Percentiles rank a stretch among this genome's conserved stretches.
These are phyloP conservation scores for Triticum dicoccoides DNA, from an alignment of 176 grass and related monocot species.

Conservation along the genomic window DNA sequence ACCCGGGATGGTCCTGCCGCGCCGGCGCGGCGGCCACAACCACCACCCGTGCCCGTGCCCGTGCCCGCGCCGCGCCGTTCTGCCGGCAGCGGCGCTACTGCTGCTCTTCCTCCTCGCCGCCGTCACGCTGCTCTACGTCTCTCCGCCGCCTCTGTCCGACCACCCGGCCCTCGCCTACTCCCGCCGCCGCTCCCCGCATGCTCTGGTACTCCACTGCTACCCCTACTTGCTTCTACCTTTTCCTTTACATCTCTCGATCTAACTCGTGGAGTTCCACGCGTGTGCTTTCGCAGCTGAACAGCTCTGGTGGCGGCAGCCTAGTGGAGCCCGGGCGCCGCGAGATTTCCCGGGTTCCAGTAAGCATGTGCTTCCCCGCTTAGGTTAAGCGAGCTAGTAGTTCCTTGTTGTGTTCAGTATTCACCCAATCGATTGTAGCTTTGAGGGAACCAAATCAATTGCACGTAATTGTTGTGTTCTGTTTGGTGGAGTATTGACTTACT, in stretches of 20 bases:
- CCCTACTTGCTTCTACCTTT: background rate
- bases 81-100: constrained; percentile 43
- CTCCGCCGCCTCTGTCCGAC: constrained; percentile 62
- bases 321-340: constrained; percentile 15
- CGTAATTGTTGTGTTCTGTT: background rate
- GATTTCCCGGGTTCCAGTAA: constrained; percentile 49
- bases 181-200: constrained; percentile 23
- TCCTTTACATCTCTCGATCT: constrained; percentile 9
- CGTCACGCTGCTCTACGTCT: constrained; percentile 54
- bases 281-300: constrained; percentile 39
- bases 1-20: constrained; percentile 41
- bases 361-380: constrained; percentile 3
- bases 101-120: constrained; percentile 66
- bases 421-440: background rate
- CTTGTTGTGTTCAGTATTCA: background rate
- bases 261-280: background rate
- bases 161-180: constrained; percentile 46
- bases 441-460: background rate
- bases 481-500: background rate
- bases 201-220: constrained; percentile 33
- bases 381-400: too few species aligned
- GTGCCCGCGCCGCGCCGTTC: constrained; percentile 32
- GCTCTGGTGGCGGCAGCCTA: constrained; percentile 9
- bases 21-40: constrained; percentile 49
- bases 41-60: background rate